Evolutionary conservation across 306 rosid species (phyloP), one percentile per base, ranked within the genome.

Genomic region (Luffa aegyptiaca): DNA sequence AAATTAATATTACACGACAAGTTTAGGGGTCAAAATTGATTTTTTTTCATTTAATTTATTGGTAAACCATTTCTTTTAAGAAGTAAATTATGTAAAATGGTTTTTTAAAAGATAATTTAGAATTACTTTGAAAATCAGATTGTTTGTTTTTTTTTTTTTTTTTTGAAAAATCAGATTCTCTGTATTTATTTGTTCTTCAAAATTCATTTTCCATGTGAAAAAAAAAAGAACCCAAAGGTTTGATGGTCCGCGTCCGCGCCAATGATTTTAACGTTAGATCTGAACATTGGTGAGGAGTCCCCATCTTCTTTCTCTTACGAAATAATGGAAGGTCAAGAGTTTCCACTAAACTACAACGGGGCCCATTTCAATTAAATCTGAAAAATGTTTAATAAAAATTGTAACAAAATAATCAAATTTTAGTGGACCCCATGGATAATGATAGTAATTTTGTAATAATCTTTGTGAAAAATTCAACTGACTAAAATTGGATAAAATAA

Each of bases 251-350:
- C 12, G 73, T n/a, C 17, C 9, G n/a, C 12, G 49, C 12, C 20
- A 51, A 73, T 80, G 65, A 85, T 85, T 20, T 70, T 48, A 81
- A 83, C 76, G 76, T 80, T 56, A 77, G 74, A 86, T 56, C 88
- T 73, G 33, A 81, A 57, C 84, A 77, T 52, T 65, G 86, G 80
- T 86, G 42, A 20, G 77, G 48, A 31, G 81, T 81, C 18, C 36
- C 76, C 37, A 68, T 86, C 86, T 31, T 31, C 41, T 48, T 46
- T 71, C 48, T 10, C 35, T 45, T 46, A 20, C 10, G 52, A 66
- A 66, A 36, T 35, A 35, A 5, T 66, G 49, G 73, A 69, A 41
- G 55, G 14, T 66, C 51, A 17, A 37, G 74, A 39, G 31, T 66
- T 66, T 66, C 51, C 26, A 39, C 31, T 66, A 6, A 66, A 69